Conservation (phyloP, 2,329 filamentous ascomycete genomes). For the Davidsoniella neocaledoniae region DNA sequence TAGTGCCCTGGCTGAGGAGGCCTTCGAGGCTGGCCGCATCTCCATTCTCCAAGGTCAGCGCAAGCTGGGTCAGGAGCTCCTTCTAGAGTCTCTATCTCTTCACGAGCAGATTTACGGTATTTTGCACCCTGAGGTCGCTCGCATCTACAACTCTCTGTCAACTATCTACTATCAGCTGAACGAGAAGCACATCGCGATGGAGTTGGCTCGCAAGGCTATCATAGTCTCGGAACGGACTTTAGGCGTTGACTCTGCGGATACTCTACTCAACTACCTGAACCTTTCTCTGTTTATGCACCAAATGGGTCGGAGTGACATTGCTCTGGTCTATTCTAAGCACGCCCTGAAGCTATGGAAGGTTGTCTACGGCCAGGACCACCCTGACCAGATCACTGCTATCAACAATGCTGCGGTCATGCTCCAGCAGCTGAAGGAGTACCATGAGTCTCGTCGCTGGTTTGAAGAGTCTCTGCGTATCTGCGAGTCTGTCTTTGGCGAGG, state of each 20-base stretch:
- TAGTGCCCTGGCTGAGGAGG: conserved; percentile 84
- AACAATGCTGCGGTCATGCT: conserved; percentile 99
- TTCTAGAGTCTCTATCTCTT: conserved; percentile 86
- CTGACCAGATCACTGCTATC: conserved; percentile 94
- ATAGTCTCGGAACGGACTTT: conserved; percentile 91
- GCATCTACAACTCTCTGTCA: conserved; percentile 85
- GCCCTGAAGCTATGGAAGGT: conserved; percentile 93
- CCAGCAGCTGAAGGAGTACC: conserved; percentile 84
- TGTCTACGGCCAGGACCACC: conserved; percentile 84
- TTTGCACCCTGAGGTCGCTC: conserved; percentile 86
- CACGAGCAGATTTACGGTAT: conserved; percentile 99
- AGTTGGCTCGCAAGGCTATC: conserved; percentile 89
- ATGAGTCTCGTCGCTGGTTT: conserved; percentile 92
- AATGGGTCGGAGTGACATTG: conserved; percentile 72
- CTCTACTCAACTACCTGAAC: conserved; percentile 89
- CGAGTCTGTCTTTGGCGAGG: conserved; percentile 74
- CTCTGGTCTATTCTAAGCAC: conserved; percentile 79
- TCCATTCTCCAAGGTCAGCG: conserved; percentile 92
- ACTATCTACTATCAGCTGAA: conserved; percentile 97
- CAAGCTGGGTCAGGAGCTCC: conserved; percentile 86
- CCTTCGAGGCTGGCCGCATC: conserved; percentile 85
- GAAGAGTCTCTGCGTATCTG: conserved; percentile 81
- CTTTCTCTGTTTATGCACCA: conserved; percentile 87
- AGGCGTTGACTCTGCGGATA: conserved; percentile 85
- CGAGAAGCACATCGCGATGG: conserved; percentile 88